Evolutionary conservation across 306 rosid species (phyloP), one percentile per base, ranked within the genome.

Genomic region (Spatholobus suberectus): DNA sequence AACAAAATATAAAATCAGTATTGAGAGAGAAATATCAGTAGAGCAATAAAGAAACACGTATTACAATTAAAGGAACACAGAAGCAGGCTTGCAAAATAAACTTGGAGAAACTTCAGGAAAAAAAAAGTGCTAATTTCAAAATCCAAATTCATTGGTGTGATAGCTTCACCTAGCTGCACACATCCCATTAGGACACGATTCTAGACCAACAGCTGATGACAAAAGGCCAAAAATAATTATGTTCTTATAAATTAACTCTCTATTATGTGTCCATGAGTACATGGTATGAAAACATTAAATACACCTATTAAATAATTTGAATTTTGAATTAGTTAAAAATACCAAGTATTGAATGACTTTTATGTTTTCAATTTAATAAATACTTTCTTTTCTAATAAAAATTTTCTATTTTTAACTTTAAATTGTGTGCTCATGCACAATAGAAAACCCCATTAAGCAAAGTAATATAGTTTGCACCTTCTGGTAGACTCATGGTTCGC

Each of bases 401-500:
- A 6, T 3, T 14, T 44, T 15, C 6, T 5, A 67, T 67, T 40
- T 40, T 20, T 40, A 40, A 69, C 34, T 40, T 20, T 1, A n/a
- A n/a, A n/a, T 68, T 21, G 40, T 38, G 41, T 40, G 20, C 35
- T 38, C 13, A 68, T 13, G 47, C 10, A 23, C 8, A 68, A 38
- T 2, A 68, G 32, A 38, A 68, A 38, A 20, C 29, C 1, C 3
- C 20, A 52, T 52, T 62, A 79, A 70, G 83, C 29, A 24, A 81
- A 77, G 68, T 43, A 55, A 85, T 83, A 61, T 24, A 77, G 44
- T 52, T 65, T 73, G 47, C 79, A 92, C 99, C 99, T 94, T 89
- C 97, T 4, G 93, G 97, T 77, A 92, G 85, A 89, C 99, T 96
- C 95, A 85, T 87, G 72, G 87, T 88, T 85, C 90, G 90, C 54